phyloP scores from a whole-genome alignment of 1,284 basidiomycete species.

The Tilletia setariae region DNA sequence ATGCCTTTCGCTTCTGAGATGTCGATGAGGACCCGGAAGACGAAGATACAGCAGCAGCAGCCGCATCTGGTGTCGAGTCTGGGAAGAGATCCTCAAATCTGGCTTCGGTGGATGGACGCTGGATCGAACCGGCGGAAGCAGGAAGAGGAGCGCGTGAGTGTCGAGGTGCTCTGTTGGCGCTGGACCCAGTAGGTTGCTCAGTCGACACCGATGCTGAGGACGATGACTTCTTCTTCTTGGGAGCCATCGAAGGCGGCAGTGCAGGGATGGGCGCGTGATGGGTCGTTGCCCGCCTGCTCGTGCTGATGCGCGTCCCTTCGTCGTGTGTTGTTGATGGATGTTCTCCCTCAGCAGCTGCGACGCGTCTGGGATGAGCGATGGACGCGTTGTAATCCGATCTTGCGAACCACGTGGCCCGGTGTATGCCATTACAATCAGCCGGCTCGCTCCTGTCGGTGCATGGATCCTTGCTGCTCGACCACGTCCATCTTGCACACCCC shows the following conservation, averaged over 20 bases:
- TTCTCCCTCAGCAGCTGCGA: background rate
- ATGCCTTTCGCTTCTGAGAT: background rate
- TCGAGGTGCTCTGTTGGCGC: background rate
- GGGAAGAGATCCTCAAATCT: conserved; percentile 1
- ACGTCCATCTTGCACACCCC: background rate
- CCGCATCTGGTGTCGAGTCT: background rate
- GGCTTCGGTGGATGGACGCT: conserved; percentile 2
- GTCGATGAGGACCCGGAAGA: background rate
- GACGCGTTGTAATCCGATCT: conserved; percentile 7
- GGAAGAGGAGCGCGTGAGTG: conserved; percentile 12
- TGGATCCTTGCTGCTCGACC: background rate
- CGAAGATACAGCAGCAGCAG: background rate
- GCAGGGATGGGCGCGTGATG: background rate
- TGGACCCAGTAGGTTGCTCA: background rate
- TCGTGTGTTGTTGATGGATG: conserved; percentile 4
- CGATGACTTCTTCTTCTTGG: conserved; percentile 9
- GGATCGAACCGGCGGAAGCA: conserved; percentile 2
- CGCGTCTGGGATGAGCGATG: background rate
- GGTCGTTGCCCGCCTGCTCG: background rate
- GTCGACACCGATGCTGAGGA: background rate
- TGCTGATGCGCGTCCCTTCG: background rate
- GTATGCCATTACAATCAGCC: background rate
- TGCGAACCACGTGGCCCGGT: too few species aligned
- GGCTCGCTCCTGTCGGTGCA: background rate
- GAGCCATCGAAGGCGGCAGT: background rate